Evolutionary conservation across 2,329 filamentous ascomycete species (phyloP).

Genomic region (Onygenales sp.): DNA sequence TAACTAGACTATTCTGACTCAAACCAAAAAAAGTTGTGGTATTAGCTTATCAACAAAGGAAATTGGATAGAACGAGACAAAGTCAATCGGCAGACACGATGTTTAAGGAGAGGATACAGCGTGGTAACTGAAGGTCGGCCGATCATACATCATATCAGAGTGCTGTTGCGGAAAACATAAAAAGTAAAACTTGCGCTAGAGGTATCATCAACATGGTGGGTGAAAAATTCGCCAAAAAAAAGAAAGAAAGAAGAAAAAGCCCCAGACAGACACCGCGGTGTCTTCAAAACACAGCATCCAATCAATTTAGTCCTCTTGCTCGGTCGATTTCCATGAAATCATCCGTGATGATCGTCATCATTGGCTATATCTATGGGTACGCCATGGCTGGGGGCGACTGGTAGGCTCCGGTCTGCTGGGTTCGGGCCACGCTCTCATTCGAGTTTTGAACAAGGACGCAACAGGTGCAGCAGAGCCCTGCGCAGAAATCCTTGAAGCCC

Average conservation of each 20-base stretch:
- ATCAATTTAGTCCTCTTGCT: not conserved
- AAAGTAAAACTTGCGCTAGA: not conserved
- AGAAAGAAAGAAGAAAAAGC: no score
- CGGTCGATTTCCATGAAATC: not conserved
- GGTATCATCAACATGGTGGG: no score
- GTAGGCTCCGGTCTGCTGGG: constrained; percentile 13
- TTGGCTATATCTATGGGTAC: constrained; percentile 5
- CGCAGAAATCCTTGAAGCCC: constrained; percentile 41
- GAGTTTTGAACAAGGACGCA: constrained; percentile 51
- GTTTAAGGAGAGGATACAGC: not conserved
- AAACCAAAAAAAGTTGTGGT: not conserved
- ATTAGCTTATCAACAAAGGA: not conserved
- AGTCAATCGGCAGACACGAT: not conserved
- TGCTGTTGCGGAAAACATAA: not conserved
- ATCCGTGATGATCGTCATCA: not conserved
- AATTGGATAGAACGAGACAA: not conserved
- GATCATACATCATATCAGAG: not conserved
- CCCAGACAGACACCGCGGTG: no score
- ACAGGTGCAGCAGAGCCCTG: constrained; percentile 48
- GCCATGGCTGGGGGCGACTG: constrained; percentile 18
- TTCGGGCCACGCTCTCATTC: constrained; percentile 37
- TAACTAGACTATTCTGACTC: not conserved
- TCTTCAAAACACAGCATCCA: no score
- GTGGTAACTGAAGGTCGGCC: not conserved
- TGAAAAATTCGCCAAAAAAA: no score